A percentile compares a stretch with the other conserved stretches of the same genome.
Evolutionary conservation across 495 filamentous ascomycete species (phyloP).

Genomic region (Neurospora sublineolata): DNA sequence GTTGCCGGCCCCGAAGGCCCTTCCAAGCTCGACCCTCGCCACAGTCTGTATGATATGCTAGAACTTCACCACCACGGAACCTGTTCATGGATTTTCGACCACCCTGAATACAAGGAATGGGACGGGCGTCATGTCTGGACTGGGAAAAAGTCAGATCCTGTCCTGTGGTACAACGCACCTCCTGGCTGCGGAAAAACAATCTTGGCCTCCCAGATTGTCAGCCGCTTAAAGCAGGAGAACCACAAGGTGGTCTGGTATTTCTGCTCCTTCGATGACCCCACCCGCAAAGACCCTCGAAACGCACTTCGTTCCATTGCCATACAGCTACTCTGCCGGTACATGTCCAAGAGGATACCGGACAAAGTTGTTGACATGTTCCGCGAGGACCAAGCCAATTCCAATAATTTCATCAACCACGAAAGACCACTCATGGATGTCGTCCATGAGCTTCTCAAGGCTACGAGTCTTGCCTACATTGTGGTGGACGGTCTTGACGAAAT

Average conservation of each 20-base stretch:
- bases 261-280: conserved; percentile 20
- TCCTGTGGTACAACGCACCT: conserved; percentile 21
- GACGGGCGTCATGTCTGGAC: conserved; percentile 1
- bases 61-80: conserved; percentile 15
- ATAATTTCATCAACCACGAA: background rate
- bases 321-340: conserved; percentile 11
- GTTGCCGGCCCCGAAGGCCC: conserved; percentile 9
- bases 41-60: conserved; percentile 10
- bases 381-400: background rate
- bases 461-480: conserved; percentile 18
- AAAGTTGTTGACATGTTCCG: background rate
- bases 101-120: conserved; percentile 16
- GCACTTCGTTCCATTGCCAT: conserved; percentile 17
- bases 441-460: conserved; percentile 13
- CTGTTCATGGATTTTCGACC: conserved; percentile 21
- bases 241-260: conserved; percentile 19
- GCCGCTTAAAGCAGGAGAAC: conserved; percentile 8
- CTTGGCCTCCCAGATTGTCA: conserved; percentile 5
- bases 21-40: conserved; percentile 11
- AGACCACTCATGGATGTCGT: conserved; percentile 6
- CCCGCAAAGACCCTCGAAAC: conserved; percentile 10
- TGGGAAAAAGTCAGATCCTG: conserved; percentile 2
- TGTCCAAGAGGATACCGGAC: background rate
- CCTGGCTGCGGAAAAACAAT: conserved; percentile 26
- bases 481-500: conserved; percentile 28